Evolutionary conservation across 352 stramenopile genomes (phyloP).

Genomic region (Phytophthora podocarpi): DNA sequence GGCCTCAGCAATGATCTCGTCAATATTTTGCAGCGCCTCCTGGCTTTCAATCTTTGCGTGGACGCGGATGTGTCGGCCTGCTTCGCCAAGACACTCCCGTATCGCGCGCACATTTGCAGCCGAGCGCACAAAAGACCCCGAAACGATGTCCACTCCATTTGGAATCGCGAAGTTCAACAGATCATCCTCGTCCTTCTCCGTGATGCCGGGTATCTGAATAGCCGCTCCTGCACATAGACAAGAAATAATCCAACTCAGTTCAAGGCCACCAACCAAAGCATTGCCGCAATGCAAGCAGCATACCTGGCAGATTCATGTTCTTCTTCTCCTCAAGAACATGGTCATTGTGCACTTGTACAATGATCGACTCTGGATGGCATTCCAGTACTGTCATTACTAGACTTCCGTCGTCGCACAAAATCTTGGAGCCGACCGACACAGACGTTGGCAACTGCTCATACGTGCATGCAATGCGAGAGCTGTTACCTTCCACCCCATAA

Average conservation of each 20-base stretch:
- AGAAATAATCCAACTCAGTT: neutral
- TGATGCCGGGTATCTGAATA: constrained; percentile 93
- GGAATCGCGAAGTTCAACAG: constrained; percentile 96
- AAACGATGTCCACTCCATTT: constrained; percentile 98
- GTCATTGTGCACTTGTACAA: constrained; percentile 84
- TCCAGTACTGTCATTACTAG: constrained; percentile 93
- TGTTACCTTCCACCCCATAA: constrained; percentile 83
- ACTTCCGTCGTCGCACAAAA: constrained; percentile 96
- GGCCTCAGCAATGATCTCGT: constrained; percentile 97
- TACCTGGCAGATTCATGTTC: constrained; percentile 97
- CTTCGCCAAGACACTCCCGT: constrained; percentile 82
- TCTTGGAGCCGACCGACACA: constrained; percentile 92
- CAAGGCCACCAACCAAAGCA: neutral
- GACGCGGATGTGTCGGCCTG: constrained; percentile 90
- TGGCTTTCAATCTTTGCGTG: constrained; percentile 99
- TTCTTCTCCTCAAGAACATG: constrained; percentile 95
- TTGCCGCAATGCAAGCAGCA: neutral
- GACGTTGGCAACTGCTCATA: constrained; percentile 94
- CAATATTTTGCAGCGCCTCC: constrained; percentile 96
- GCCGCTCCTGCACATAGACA: constrained; percentile 48
- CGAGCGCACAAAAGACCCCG: constrained; percentile 98
- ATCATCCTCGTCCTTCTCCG: constrained; percentile 93
- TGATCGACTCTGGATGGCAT: constrained; percentile 72
- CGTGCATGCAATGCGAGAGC: constrained; percentile 89
- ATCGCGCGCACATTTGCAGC: constrained; percentile 95